Conservation (phyloP, 176 grass and related monocot species). For the Triticum monococcum region DNA sequence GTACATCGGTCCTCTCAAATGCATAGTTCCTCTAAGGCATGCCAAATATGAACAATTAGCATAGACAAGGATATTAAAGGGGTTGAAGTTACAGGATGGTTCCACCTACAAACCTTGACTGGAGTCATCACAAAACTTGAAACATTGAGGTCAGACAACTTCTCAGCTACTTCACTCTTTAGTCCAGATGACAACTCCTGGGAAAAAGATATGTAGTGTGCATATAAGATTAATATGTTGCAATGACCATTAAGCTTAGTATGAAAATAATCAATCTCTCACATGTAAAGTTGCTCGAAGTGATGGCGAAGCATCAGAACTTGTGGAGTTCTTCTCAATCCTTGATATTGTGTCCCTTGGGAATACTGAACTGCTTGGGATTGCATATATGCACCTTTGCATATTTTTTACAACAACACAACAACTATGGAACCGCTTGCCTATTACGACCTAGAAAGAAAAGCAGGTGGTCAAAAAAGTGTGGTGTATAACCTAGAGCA, state of each 20-base stretch:
- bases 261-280: conserved; percentile 36
- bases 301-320: conserved; percentile 46
- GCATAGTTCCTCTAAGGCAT: conserved; percentile 89
- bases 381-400: conserved; percentile 95
- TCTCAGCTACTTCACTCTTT: conserved; percentile 85
- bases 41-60: conserved; percentile 20
- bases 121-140: conserved; percentile 88
- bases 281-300: conserved; percentile 77
- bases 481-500: not conserved
- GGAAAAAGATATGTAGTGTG: conserved; percentile 30
- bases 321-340: conserved; percentile 42
- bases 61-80: conserved; percentile 9
- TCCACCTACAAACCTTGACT: conserved; percentile 71
- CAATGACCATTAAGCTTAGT: conserved; percentile 4
- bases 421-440: conserved; percentile 75
- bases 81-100: not conserved
- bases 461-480: conserved; percentile 22
- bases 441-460: conserved; percentile 70
- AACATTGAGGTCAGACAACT: conserved; percentile 76
- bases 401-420: conserved; percentile 87
- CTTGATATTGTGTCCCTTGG: conserved; percentile 47
- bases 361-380: conserved; percentile 75
- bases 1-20: conserved; percentile 86
- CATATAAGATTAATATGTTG: conserved; percentile 23
- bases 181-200: conserved; percentile 82